Conservation (phyloP, 75 land plant species). For the Cryptomeria japonica region DNA sequence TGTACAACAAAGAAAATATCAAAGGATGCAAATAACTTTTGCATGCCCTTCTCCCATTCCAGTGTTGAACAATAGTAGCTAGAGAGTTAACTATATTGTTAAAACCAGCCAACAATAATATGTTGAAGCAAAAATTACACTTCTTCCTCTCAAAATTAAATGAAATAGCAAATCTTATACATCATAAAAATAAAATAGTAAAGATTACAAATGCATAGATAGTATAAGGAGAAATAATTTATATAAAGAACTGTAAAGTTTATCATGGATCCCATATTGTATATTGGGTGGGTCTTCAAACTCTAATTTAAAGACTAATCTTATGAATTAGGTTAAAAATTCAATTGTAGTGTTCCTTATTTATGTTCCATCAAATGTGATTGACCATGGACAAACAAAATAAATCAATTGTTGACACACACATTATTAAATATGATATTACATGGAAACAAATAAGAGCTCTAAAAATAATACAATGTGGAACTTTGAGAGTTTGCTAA, state of each 20-base stretch:
- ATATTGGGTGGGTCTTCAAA: neutral
- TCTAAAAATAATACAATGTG: constrained; percentile 71
- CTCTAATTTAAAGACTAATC: neutral
- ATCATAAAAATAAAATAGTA: constrained; percentile 10
- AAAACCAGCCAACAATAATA: constrained; percentile 7
- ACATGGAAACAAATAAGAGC: neutral
- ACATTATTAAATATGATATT: neutral
- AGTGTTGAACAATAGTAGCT: constrained; percentile 97
- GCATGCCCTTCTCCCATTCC: constrained; percentile 90
- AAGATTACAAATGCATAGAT: constrained; percentile 8
- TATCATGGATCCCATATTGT: neutral
- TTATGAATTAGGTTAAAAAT: neutral
- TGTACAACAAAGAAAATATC: constrained; percentile 83
- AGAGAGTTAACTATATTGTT: neutral
- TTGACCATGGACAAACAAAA: neutral
- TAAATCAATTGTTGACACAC: neutral
- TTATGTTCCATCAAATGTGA: neutral
- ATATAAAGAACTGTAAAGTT: neutral
- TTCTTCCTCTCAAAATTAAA: constrained; percentile 9
- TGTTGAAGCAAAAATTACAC: neutral
- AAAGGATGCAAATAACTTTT: constrained; percentile 93
- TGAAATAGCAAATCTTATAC: neutral
- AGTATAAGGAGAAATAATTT: neutral
- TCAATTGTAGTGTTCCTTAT: neutral
- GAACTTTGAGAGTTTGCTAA: constrained; percentile 95